Percentiles rank a stretch among this genome's conserved stretches.
These are phyloP conservation scores for Fraxinus dipetala DNA, from an alignment of 305 asterid species.

Conservation along the genomic window DNA sequence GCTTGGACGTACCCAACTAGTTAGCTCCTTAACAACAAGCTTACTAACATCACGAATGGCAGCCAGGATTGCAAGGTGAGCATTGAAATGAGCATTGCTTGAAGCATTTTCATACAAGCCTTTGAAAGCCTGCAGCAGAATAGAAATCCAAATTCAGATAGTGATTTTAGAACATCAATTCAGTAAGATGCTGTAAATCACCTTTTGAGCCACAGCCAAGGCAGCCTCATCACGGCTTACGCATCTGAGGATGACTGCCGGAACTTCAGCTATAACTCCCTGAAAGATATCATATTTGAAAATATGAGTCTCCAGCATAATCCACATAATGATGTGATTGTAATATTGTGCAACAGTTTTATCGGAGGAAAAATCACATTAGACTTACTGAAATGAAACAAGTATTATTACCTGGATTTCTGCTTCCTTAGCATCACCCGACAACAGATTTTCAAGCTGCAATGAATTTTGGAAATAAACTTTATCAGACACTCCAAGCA, in stretches of 20 bases:
- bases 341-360: not conserved
- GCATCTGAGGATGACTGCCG: slow-evolving; percentile 76
- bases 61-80: slow-evolving; percentile 83
- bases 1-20: slow-evolving; percentile 81
- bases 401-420: slow-evolving; percentile 69
- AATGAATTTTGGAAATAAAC: slow-evolving; percentile 21
- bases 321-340: slow-evolving; percentile 1
- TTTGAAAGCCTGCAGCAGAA: slow-evolving; percentile 68
- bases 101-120: slow-evolving; percentile 84
- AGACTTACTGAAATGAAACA: not conserved
- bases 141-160: slow-evolving; percentile 20
- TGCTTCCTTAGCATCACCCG: slow-evolving; percentile 63
- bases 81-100: slow-evolving; percentile 61
- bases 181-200: slow-evolving; percentile 20
- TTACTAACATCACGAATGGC: slow-evolving; percentile 97
- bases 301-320: not conserved
- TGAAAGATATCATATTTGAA: slow-evolving; percentile 26
- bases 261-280: slow-evolving; percentile 91
- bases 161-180: not conserved
- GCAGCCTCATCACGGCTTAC: slow-evolving; percentile 97
- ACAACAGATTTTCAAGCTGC: slow-evolving; percentile 79
- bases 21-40: slow-evolving; percentile 96
- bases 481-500: slow-evolving; percentile 15
- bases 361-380: not conserved
- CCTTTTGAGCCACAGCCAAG: slow-evolving; percentile 97